Conservation (phyloP, 148 eudicot genomes). For the Arctostaphylos glauca region DNA sequence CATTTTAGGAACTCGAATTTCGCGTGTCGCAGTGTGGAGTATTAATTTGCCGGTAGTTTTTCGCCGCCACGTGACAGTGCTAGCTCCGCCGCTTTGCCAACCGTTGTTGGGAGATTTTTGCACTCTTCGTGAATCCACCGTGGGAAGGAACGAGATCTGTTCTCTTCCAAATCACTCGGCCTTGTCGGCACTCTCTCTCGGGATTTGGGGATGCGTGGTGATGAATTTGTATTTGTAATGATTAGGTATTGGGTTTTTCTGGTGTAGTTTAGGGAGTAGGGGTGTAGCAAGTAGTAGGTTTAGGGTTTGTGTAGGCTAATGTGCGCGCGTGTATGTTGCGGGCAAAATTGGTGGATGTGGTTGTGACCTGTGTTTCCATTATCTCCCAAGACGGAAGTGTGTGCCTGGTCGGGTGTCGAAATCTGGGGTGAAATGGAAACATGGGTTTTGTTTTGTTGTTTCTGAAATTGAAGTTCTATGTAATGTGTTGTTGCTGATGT, state of each 20-base stretch:
- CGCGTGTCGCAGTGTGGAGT: not conserved
- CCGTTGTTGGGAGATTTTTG: not conserved
- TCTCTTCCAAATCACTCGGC: not conserved
- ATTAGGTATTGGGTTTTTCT: not conserved
- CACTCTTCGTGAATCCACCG: not conserved
- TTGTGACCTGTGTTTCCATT: not conserved
- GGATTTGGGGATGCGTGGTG: not conserved
- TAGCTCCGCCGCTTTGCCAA: too few species aligned
- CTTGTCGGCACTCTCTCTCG: not conserved
- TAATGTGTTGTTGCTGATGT: too few species aligned
- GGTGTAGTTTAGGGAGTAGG: not conserved
- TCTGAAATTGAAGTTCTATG: too few species aligned
- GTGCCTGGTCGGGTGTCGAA: not conserved
- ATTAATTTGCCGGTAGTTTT: not conserved
- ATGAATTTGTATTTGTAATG: not conserved
- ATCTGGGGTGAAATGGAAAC: not conserved
- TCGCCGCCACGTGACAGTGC: not conserved
- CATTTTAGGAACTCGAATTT: not conserved
- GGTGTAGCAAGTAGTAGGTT: not conserved
- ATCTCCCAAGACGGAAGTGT: not conserved
- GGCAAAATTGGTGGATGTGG: not conserved
- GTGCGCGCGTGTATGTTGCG: conserved; percentile 1
- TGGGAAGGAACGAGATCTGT: not conserved
- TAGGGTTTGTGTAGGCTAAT: not conserved
- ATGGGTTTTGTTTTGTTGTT: not conserved